Evolutionary conservation across 805 yeast species (phyloP).

Genomic region (Komagataella kurtzmanii): DNA sequence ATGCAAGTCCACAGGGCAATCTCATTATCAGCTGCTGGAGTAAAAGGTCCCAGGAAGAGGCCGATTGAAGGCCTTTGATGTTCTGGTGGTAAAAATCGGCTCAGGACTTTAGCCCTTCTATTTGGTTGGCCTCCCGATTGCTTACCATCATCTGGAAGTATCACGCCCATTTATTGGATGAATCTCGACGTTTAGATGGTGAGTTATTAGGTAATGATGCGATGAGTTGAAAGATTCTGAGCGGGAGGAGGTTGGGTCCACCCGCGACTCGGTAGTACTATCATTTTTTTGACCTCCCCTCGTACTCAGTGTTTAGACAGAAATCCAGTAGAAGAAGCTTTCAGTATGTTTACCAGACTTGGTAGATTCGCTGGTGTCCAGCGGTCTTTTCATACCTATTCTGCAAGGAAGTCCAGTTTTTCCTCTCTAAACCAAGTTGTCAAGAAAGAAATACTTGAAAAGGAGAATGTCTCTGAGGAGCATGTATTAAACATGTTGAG

Average conservation of each 20-base stretch:
- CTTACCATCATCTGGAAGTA: not conserved
- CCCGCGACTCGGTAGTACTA: not conserved
- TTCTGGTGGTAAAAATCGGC: not conserved
- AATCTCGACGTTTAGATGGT: not conserved
- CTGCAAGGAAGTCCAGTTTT: not conserved
- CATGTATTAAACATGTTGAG: not conserved
- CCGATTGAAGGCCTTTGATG: not conserved
- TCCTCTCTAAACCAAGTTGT: not conserved
- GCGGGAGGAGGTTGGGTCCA: not conserved
- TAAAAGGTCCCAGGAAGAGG: constrained; percentile 1
- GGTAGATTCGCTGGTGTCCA: not conserved
- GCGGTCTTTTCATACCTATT: not conserved
- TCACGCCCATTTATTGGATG: not conserved
- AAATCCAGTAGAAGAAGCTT: not conserved
- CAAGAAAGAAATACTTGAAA: not conserved
- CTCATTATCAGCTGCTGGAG: constrained; percentile 2
- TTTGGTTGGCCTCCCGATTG: not conserved
- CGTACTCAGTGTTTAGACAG: not conserved
- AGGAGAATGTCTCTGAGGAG: not conserved
- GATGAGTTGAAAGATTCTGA: not conserved
- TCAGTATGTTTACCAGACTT: not conserved
- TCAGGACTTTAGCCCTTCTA: not conserved
- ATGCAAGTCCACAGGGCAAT: constrained; percentile 3
- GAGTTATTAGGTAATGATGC: not conserved
- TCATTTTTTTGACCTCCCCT: not conserved